Evolutionary conservation across 2,329 filamentous ascomycete genomes (phyloP).

Genomic region (Epicoccum nigrum): DNA sequence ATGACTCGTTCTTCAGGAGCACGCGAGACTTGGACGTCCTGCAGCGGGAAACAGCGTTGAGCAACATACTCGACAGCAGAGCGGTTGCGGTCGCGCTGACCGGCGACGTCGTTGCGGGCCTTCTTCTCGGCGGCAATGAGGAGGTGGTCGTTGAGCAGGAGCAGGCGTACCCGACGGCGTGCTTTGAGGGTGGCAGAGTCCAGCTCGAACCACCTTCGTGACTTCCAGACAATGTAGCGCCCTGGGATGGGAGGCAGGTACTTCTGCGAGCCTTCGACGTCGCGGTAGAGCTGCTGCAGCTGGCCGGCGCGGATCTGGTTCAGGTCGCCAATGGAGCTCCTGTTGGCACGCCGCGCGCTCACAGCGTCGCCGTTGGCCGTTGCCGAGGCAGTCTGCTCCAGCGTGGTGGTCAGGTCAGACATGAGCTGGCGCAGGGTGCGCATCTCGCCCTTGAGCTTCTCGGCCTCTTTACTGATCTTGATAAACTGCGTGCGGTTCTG

Average conservation of each 20-base stretch:
- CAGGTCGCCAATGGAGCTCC: slow-evolving; percentile 83
- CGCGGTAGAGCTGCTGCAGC: slow-evolving; percentile 86
- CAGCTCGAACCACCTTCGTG: slow-evolving; percentile 90
- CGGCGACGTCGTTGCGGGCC: slow-evolving; percentile 74
- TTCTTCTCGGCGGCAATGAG: slow-evolving; percentile 94
- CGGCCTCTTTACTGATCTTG: slow-evolving; percentile 98
- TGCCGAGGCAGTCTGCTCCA: slow-evolving; percentile 55
- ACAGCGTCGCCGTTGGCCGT: slow-evolving; percentile 45
- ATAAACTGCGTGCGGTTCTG: slow-evolving; percentile 98
- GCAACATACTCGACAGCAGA: slow-evolving; percentile 75
- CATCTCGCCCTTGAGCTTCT: slow-evolving; percentile 98
- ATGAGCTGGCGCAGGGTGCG: slow-evolving; percentile 86
- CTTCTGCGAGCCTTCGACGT: slow-evolving; percentile 96
- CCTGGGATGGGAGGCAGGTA: slow-evolving; percentile 89
- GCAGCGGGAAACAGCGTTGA: slow-evolving; percentile 90
- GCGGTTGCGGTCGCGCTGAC: slow-evolving; percentile 51
- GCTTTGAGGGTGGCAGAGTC: slow-evolving; percentile 98
- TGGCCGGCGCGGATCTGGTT: slow-evolving; percentile 72
- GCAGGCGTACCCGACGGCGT: slow-evolving; percentile 84
- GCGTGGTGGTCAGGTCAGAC: slow-evolving; percentile 74
- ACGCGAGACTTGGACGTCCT: slow-evolving; percentile 93
- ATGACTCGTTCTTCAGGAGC: slow-evolving; percentile 71
- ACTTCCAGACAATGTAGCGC: slow-evolving; percentile 93
- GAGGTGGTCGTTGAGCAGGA: slow-evolving; percentile 92
- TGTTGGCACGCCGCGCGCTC: slow-evolving; percentile 65